phyloP scores from a whole-genome alignment of 441 rosid species.

The Erodium trifolium region DNA sequence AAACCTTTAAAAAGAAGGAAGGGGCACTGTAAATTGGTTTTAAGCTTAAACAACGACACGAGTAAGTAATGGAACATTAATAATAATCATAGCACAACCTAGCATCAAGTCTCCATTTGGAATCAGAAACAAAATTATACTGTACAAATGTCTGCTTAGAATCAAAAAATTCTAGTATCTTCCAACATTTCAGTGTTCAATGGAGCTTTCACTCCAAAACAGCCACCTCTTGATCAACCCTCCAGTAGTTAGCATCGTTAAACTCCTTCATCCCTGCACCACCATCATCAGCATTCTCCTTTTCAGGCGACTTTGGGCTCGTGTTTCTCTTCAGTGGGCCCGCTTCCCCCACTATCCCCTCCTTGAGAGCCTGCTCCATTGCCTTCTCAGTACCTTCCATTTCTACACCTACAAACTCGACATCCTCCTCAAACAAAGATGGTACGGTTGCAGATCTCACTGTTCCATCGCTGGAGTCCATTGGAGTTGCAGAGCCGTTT shows the following conservation, averaged over 20 bases:
- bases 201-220: slow-evolving; percentile 44
- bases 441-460: slow-evolving; percentile 36
- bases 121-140: background rate
- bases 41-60: too few relatives aligned
- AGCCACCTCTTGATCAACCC: slow-evolving; percentile 78
- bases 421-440: slow-evolving; percentile 88
- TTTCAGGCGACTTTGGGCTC: slow-evolving; percentile 24
- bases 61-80: too few relatives aligned
- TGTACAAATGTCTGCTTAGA: slow-evolving; percentile 2
- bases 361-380: slow-evolving; percentile 86
- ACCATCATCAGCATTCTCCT: slow-evolving; percentile 28
- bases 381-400: slow-evolving; percentile 87
- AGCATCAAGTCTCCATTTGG: background rate
- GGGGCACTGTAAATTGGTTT: too few relatives aligned
- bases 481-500: slow-evolving; percentile 41
- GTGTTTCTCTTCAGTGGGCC: slow-evolving; percentile 60
- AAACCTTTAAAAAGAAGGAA: too few relatives aligned
- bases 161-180: background rate
- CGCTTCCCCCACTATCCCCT: slow-evolving; percentile 95
- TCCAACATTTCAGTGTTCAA: too few relatives aligned
- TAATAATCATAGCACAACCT: background rate
- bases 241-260: slow-evolving; percentile 88
- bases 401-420: slow-evolving; percentile 92
- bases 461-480: slow-evolving; percentile 25
- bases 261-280: slow-evolving; percentile 67